Conservation (phyloP, 495 filamentous ascomycete species). For the Sordaria brevicollis region DNA sequence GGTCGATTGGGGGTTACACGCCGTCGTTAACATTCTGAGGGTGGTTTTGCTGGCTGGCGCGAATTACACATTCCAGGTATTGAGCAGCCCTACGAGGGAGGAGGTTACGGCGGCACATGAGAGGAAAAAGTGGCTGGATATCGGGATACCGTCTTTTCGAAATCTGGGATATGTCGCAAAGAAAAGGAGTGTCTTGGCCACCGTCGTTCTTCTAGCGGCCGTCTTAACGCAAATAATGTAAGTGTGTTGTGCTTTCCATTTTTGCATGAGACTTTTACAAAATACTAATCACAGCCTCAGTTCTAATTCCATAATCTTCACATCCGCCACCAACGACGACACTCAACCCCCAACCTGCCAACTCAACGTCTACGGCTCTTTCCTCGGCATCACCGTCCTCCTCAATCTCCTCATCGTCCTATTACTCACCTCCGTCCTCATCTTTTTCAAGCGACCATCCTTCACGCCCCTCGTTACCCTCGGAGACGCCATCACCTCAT, state of each 20-base stretch:
- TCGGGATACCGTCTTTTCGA: constrained; percentile 39
- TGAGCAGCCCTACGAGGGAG: constrained; percentile 40
- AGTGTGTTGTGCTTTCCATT: constrained; percentile 1
- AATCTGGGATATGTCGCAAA: constrained; percentile 34
- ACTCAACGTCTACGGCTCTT: constrained; percentile 29
- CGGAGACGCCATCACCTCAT: constrained; percentile 37
- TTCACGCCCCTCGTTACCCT: constrained; percentile 33
- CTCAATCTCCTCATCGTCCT: constrained; percentile 31
- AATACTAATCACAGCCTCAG: constrained; percentile 13
- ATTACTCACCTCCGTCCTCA: constrained; percentile 20
- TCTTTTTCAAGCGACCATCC: constrained; percentile 16
- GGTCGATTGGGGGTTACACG: constrained; percentile 27
- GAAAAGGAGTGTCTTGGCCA: constrained; percentile 25
- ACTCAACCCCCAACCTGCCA: constrained; percentile 20
- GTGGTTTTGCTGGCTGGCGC: constrained; percentile 30
- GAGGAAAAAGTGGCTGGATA: constrained; percentile 40
- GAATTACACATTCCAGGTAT: constrained; percentile 40
- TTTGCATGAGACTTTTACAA: not conserved
- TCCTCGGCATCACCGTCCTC: constrained; percentile 28
- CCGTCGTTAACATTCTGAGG: constrained; percentile 25
- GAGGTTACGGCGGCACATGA: constrained; percentile 41
- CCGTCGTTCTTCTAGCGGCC: constrained; percentile 26
- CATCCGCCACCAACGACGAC: constrained; percentile 13
- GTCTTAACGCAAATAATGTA: constrained; percentile 34
- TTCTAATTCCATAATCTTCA: constrained; percentile 38